Conservation (phyloP, 257 asterid species). For the Nicotiana attenuata region DNA sequence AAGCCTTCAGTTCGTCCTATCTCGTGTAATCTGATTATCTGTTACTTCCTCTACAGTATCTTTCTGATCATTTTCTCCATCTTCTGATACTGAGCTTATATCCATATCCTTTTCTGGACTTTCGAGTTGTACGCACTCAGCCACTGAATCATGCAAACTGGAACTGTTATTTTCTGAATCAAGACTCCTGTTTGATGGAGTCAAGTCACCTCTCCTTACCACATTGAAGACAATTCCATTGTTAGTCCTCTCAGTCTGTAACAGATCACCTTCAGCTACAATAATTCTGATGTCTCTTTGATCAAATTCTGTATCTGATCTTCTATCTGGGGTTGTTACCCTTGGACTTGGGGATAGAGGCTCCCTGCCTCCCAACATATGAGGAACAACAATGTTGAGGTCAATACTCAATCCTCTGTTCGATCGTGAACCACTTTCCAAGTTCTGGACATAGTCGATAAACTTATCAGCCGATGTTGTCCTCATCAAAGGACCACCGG, state of each 20-base stretch:
- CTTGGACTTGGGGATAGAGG: constrained; percentile 32
- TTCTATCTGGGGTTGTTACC: constrained; percentile 40
- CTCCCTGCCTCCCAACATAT: constrained; percentile 20
- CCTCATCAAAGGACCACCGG: constrained; percentile 99
- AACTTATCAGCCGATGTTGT: constrained; percentile 83
- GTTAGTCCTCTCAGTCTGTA: constrained; percentile 73
- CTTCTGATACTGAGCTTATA: constrained; percentile 52
- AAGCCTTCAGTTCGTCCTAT: neutral
- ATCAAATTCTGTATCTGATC: constrained; percentile 49
- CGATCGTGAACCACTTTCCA: constrained; percentile 37
- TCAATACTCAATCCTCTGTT: constrained; percentile 24
- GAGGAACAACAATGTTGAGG: constrained; percentile 21
- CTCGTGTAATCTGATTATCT: neutral
- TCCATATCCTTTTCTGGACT: constrained; percentile 50
- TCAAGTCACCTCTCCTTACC: constrained; percentile 63
- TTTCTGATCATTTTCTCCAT: constrained; percentile 31
- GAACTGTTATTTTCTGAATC: constrained; percentile 47
- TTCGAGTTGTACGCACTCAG: constrained; percentile 73
- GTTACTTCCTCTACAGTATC: constrained; percentile 12
- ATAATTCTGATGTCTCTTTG: constrained; percentile 43
- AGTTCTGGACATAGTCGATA: constrained; percentile 67
- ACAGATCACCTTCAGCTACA: constrained; percentile 71
- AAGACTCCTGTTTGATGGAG: constrained; percentile 55
- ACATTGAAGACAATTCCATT: constrained; percentile 83
- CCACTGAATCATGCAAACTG: constrained; percentile 26